Conservation (phyloP, 2,329 filamentous ascomycete species). For the Pyricularia sp. region DNA sequence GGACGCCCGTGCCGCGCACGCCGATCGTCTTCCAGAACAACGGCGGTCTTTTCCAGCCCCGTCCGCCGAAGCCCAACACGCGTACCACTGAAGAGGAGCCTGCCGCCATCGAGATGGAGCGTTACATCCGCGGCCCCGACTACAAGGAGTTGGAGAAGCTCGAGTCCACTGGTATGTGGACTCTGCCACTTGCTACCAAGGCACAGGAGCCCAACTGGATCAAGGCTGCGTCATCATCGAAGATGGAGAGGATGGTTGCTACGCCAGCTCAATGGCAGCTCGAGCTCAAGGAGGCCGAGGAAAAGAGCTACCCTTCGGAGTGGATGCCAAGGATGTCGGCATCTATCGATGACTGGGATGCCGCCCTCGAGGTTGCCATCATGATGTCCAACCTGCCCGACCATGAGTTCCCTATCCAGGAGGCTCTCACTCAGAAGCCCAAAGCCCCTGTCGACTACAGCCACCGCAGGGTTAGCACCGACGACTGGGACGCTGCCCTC, state of each 20-base stretch:
- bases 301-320: constrained; percentile 3
- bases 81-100: constrained; percentile 13
- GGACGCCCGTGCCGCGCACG: neutral
- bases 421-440: neutral
- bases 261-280: constrained; percentile 22
- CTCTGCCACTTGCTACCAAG: neutral
- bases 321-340: constrained; percentile 3
- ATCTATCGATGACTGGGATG: constrained; percentile 4
- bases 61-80: neutral
- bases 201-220: constrained; percentile 18
- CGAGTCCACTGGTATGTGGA: constrained; percentile 18
- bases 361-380: neutral
- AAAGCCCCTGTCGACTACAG: neutral
- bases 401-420: neutral
- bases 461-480: neutral
- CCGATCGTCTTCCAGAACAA: neutral
- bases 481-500: neutral
- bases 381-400: neutral
- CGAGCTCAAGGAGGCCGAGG: constrained; percentile 24
- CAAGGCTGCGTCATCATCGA: neutral
- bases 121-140: constrained; percentile 16
- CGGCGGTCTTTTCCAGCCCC: constrained; percentile 1
- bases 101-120: constrained; percentile 19
- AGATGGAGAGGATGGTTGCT: constrained; percentile 5
- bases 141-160: constrained; percentile 17